Conservation (phyloP, 208 protist species). For the Trichomonas tenax region DNA sequence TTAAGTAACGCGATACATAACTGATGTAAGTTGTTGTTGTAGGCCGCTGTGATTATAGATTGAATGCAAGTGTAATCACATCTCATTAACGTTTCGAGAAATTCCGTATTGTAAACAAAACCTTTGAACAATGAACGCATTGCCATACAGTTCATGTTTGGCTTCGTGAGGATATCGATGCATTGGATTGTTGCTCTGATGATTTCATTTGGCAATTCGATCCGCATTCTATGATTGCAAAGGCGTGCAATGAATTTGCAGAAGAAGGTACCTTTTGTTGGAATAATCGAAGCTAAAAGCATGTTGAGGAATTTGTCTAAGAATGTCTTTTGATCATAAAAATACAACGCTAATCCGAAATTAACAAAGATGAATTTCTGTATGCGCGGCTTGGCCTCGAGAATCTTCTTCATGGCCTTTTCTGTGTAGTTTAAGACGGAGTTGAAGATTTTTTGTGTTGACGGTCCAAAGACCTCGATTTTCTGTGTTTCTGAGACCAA, state of each 20-base stretch:
- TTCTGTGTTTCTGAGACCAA: neutral
- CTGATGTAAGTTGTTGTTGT: neutral
- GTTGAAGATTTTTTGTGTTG: neutral
- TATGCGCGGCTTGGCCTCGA: neutral
- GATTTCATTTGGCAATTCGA: neutral
- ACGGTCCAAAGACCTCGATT: neutral
- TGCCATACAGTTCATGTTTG: neutral
- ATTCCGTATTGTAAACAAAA: neutral
- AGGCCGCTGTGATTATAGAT: neutral
- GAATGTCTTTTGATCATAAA: neutral
- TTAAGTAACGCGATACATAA: neutral
- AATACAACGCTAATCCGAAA: neutral
- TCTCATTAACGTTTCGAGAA: neutral
- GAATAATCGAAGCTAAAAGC: neutral
- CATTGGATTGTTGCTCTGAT: neutral
- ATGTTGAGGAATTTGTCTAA: neutral
- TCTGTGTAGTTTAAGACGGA: neutral
- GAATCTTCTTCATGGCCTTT: neutral
- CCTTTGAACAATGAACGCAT: neutral
- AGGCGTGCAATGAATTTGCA: neutral
- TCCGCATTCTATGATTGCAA: neutral
- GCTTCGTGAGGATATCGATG: neutral
- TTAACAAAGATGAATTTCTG: neutral
- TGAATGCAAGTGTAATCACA: neutral
- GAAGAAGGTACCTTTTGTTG: neutral